Evolutionary conservation across 2,329 filamentous ascomycete genomes (phyloP).

Genomic region (Penicillium sp.): DNA sequence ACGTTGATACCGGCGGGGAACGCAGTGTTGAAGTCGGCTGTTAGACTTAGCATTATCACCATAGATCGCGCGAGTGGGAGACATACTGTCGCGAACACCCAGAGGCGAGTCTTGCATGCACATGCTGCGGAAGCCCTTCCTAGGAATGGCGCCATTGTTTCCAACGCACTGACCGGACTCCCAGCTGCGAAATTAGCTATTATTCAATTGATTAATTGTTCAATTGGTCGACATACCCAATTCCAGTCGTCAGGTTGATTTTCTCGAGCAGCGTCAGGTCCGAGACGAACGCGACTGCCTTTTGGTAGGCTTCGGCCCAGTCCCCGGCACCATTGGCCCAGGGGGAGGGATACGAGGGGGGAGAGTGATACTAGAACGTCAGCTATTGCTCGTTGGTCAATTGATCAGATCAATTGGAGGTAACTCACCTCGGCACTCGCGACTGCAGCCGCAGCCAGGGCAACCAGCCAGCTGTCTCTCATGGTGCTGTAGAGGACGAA

Average conservation of each 20-base stretch:
- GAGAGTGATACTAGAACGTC: conserved; percentile 41
- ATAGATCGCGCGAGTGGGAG: no score
- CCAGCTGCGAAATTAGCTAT: conserved; percentile 48
- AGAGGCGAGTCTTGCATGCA: conserved; percentile 85
- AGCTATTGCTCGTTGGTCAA: no score
- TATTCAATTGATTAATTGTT: neutral
- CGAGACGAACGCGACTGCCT: conserved; percentile 75
- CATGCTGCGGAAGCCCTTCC: conserved; percentile 62
- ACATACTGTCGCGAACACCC: conserved; percentile 64
- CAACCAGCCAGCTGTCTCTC: conserved; percentile 33
- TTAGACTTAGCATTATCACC: no score
- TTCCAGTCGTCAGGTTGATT: conserved; percentile 90
- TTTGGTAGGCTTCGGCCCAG: conserved; percentile 72
- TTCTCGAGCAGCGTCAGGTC: conserved; percentile 82
- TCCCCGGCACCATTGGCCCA: conserved; percentile 72
- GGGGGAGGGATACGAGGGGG: conserved; percentile 78
- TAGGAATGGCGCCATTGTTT: conserved; percentile 53
- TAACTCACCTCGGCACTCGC: conserved; percentile 30
- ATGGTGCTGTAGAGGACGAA: conserved; percentile 20
- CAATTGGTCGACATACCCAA: conserved; percentile 57
- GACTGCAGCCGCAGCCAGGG: conserved; percentile 28
- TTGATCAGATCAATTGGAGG: no score
- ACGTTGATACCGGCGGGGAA: conserved; percentile 76
- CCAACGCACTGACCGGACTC: conserved; percentile 71
- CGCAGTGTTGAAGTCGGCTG: conserved; percentile 75